Base-by-base conservation (phyloP, 1,139 yeast species). In the Suhomyces chickasaworum region DNA sequence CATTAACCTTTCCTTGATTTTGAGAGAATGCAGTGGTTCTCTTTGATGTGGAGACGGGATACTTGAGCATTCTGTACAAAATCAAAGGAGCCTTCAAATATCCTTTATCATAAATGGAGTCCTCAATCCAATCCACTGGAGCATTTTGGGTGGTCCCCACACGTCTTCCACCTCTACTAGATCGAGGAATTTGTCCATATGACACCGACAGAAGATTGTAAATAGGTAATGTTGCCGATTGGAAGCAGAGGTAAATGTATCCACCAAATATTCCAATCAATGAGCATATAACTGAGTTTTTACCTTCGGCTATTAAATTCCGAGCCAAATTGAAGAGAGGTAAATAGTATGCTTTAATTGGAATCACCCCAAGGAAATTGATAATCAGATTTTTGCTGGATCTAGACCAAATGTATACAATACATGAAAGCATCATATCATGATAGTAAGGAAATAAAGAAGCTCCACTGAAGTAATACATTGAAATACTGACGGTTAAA, bases 401-500 rank as follows among this genome's bases (percentile, higher is more conserved):
- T 36, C 86, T 64, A 16, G 84, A 78, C 86, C 86, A 82, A 30
- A 82, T 73, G 57, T 75, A 82, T 2, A 84, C 77, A 44, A 82
- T 69, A 35, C 85, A 80, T 5, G 81, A 73, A 29, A 79, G 61
- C 63, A 80, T 67, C 65, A 68, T 64, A 40, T 60, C 66, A 50
- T 71, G 75, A 52, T 68, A 70, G 13, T 54, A 43, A 0, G 68
- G 61, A 37, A 59, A 50, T 44, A 58, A 59, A 7, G 30, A n/a
- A 0, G 55, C 49, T 37, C 59, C 61, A 17, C 69, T 51, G 27
- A 66, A 53, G 7, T 60, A 47, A 8, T 8, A n/a, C 20, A 15
- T 13, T 4, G 17, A 9, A n/a, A 35, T 13, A n/a, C 60, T 59
- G 42, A 72, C 66, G 6, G 64, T 47, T 6, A 70, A 49, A 12